A percentile compares a stretch with the other conserved stretches of the same genome.
phyloP scores from a whole-genome alignment of 352 stramenopile genomes.

The Pythium vanterpoolii region DNA sequence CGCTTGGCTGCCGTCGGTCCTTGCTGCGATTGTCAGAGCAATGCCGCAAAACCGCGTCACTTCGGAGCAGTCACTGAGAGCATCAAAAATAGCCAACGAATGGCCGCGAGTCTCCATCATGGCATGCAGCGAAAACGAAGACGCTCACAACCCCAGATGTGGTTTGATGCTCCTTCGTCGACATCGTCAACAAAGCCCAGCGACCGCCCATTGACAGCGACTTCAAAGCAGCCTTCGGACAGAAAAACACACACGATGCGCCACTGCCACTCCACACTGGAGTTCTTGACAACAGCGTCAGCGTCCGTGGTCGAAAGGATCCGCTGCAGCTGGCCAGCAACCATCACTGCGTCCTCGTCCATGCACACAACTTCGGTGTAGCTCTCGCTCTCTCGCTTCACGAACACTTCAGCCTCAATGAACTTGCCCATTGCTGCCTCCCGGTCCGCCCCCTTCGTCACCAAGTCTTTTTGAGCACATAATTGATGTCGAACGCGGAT shows the following conservation, averaged over 20 bases:
- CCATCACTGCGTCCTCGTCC: conserved; percentile 1
- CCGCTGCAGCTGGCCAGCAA: conserved; percentile 8
- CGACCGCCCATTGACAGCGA: conserved; percentile 30
- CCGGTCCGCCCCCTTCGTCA: neutral
- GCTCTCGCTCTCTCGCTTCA: conserved; percentile 8
- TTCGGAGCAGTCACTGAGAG: neutral
- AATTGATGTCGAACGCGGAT: conserved; percentile 5
- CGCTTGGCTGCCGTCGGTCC: neutral
- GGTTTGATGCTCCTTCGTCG: neutral
- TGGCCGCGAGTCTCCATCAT: neutral
- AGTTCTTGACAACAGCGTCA: neutral
- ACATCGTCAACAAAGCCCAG: neutral
- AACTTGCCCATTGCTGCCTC: neutral
- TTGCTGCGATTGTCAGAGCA: neutral
- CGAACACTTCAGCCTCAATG: conserved; percentile 5
- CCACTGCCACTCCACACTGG: conserved; percentile 10
- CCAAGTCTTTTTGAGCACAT: neutral
- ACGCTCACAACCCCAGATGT: conserved; percentile 44
- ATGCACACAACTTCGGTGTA: neutral
- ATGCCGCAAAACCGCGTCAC: neutral
- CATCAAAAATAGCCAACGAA: neutral
- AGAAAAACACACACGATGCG: conserved; percentile 58
- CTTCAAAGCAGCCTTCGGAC: conserved; percentile 50
- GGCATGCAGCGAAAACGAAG: conserved; percentile 37
- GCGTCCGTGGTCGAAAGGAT: conserved; percentile 3